Base-by-base conservation (phyloP, 1,284 basidiomycete genomes). In the Cryptococcus sp. region DNA sequence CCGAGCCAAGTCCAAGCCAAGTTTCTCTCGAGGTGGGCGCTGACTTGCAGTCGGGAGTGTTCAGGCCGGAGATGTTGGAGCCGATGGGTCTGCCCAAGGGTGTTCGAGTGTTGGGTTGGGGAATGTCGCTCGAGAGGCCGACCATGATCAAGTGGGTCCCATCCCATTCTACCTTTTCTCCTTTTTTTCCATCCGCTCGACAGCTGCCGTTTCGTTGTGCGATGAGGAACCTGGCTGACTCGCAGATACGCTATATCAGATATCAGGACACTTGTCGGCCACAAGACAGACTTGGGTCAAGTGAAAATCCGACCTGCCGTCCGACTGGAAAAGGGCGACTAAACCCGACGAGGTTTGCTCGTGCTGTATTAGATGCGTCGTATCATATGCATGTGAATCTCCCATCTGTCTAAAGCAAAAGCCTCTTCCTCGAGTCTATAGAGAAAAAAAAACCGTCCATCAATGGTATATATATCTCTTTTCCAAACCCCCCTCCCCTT, bases 51-150 rank as follows among this genome's bases (percentile, higher is more conserved):
- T 94, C 89, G 63, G 95, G 95, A 39, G 95, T 99, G 87, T 99
- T 99, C 85, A 82, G 95, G 33, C 95, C 95, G 2, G 95, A 99
- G 71, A 98, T 99, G 94, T 79, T 99, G 41, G 90, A 92, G 68
- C 92, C 95, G 9, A 98, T 98, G 93, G 95, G 95, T 36, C 84
- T 99, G 66, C 95, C 95, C 2, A 89, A 92, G 59, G 92, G 93
- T 61, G 92, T 98, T 10, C 85, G 93, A 45, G 94, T 97, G 3
- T 86, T 95, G 58, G 95, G 95, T 18, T 99, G 94, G 91, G 95
- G 95, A 48, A 81, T 99, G 58, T 83, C 85, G 66, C 78, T 98
- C 31, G 95, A 98, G 75, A 78, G 95, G 54, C 95, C 95, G n/a
- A 98, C 95, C 1, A 98, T 99, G 95, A 98, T 99, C 75, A 83